Base-by-base conservation (phyloP, 192 early-diverging fungal genomes). In the Coemansia javaensis region DNA sequence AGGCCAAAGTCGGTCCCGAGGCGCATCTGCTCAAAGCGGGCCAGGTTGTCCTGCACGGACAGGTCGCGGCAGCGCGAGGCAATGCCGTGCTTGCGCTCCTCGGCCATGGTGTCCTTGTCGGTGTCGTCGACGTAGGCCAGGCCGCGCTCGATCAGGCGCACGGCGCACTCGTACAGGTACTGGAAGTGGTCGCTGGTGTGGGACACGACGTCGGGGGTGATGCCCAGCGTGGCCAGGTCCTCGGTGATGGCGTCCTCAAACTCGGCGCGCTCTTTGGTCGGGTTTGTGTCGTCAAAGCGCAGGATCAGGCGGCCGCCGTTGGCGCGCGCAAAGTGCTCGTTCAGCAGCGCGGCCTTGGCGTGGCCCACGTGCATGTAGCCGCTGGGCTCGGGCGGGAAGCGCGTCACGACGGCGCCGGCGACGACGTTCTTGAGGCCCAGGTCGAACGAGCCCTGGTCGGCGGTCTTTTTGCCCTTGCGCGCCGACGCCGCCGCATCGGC, bases 281-380 rank as follows among this genome's bases (percentile, higher is more conserved):
- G 97, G 65, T 99, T 99, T 27, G 97, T 97, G 70, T 99, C 95
- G 67, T 99, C 97, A 46, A 99, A 98, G 17, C 97, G 88, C 47
- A 98, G 70, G 47, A 98, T 88, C 57, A 99, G 53, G 61, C 89
- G 92, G 49, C 97, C 97, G 37, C 89, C 79, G 77, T 97, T 93
- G 17, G 71, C 56, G 12, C 82, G 65, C 3, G 97, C 97, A 85
- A 99, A 89, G 79, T 94, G 88, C 62, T 99, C 89, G 79, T 98
- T 99, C 43, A 99, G 65, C 38, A 99, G 75, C 11, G 92, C 97
- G 27, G 97, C 97, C 81, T 99, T 99, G 43, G 94, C 93, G 66
- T 99, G 97, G 45, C 97, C 97, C 81, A 99, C 96, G 76, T 99
- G 97, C 49, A 99, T 77, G 74, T 95, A 99, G 67, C 95, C 97